A percentile compares a stretch with the other conserved stretches of the same genome.
These are phyloP conservation scores for Penicillium glabrum DNA, from an alignment of 2,329 filamentous ascomycete genomes.

Conservation along the genomic window DNA sequence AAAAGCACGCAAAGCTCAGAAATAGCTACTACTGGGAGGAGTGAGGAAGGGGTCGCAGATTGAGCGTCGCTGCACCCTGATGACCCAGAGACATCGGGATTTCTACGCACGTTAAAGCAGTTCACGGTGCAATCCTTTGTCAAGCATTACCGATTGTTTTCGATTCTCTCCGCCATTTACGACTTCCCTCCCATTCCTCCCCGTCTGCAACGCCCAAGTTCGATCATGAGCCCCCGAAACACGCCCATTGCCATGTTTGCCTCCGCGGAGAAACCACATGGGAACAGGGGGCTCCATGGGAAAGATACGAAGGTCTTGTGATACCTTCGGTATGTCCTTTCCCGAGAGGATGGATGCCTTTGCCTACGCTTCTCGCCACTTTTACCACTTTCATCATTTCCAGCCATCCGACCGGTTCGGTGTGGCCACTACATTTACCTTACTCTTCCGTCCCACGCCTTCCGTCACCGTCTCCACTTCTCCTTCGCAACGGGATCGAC, in stretches of 20 bases:
- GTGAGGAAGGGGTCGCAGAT: constrained; percentile 8
- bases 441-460: constrained; percentile 4
- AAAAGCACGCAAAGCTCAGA: constrained; percentile 50
- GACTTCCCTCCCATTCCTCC: not conserved
- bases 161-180: not conserved
- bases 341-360: not conserved
- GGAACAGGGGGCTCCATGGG: not conserved
- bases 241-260: not conserved
- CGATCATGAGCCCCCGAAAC: not conserved
- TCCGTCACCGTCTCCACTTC: constrained; percentile 10
- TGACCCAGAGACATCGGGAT: constrained; percentile 5
- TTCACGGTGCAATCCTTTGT: not conserved
- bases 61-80: constrained; percentile 10
- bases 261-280: not conserved
- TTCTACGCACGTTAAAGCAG: not conserved
- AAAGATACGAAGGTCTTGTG: not conserved
- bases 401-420: constrained; percentile 22
- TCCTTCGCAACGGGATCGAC: constrained; percentile 8
- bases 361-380: constrained; percentile 11
- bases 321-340: not conserved
- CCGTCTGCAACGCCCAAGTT: not conserved
- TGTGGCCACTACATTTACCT: constrained; percentile 11
- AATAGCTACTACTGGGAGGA: constrained; percentile 24
- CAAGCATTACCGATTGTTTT: not conserved
- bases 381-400: constrained; percentile 6